Percentiles rank a stretch among this genome's conserved stretches.
Conservation (phyloP, 1,284 basidiomycete genomes). For the Pseudozyma pruni region DNA sequence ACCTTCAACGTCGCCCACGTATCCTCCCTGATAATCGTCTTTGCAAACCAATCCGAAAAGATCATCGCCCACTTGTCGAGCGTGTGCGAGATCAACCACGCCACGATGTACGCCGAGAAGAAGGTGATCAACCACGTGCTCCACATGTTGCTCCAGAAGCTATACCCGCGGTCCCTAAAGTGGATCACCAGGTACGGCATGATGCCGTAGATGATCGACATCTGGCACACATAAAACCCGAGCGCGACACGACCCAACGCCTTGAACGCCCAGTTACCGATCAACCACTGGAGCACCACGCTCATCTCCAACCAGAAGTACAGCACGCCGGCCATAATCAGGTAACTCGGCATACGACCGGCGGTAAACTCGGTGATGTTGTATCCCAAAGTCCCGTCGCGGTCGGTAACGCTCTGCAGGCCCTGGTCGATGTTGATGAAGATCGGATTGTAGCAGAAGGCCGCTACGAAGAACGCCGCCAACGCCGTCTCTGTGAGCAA, state of each 20-base stretch:
- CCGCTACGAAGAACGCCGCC: conserved; percentile 64
- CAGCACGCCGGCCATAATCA: conserved; percentile 51
- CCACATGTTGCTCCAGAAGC: conserved; percentile 69
- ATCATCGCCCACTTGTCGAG: conserved; percentile 39
- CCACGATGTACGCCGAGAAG: conserved; percentile 68
- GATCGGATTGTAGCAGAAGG: conserved; percentile 67
- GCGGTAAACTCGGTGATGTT: conserved; percentile 39
- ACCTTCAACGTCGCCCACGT: conserved; percentile 16
- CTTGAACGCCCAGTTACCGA: conserved; percentile 67
- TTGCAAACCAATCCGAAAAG: conserved; percentile 29
- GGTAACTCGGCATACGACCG: conserved; percentile 43
- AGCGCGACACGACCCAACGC: conserved; percentile 69
- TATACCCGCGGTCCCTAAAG: conserved; percentile 61
- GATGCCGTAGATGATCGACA: conserved; percentile 69
- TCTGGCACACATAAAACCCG: conserved; percentile 70
- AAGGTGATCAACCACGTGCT: conserved; percentile 68
- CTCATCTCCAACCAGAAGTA: conserved; percentile 69
- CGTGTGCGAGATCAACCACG: conserved; percentile 57
- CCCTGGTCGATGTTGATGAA: conserved; percentile 62
- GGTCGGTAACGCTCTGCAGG: conserved; percentile 63
- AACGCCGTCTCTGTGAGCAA: conserved; percentile 64
- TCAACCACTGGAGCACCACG: conserved; percentile 69
- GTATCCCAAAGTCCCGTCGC: conserved; percentile 67
- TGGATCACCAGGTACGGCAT: conserved; percentile 68
- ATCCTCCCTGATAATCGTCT: conserved; percentile 32